These are phyloP conservation scores for Barbarea vulgaris DNA, from an alignment of 345 rosid species.

Conservation along the genomic window DNA sequence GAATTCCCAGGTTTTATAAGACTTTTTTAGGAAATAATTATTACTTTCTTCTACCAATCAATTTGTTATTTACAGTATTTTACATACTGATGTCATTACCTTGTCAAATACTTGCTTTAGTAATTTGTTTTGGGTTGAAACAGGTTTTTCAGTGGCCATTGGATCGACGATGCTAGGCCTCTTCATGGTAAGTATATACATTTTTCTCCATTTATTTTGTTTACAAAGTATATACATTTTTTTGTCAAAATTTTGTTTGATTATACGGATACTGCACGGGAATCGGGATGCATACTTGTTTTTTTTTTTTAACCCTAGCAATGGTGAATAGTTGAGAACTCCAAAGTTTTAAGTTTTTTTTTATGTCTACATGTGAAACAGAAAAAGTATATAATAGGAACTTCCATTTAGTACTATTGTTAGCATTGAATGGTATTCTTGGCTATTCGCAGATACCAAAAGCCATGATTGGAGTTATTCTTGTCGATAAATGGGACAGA, in stretches of 20 bases:
- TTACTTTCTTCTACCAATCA: conserved; percentile 6
- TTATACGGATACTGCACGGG: too few species aligned
- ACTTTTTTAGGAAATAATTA: background rate
- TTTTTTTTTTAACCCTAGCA: too few species aligned
- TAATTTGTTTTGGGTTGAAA: background rate
- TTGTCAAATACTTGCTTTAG: background rate
- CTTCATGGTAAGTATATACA: conserved; percentile 38
- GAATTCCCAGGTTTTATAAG: background rate
- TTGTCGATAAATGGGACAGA: conserved; percentile 56
- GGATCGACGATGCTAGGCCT: conserved; percentile 43
- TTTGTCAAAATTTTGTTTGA: background rate
- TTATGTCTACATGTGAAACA: too few species aligned
- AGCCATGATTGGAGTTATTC: conserved; percentile 31
- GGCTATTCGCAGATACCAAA: conserved; percentile 40
- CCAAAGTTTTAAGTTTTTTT: too few species aligned
- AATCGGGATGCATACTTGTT: too few species aligned
- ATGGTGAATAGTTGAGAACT: too few species aligned
- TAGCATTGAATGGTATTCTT: background rate
- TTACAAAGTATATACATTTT: too few species aligned
- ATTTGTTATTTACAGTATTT: background rate
- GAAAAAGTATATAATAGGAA: background rate
- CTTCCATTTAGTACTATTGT: background rate
- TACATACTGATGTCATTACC: background rate
- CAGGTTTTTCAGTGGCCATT: conserved; percentile 42
- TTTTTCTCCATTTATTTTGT: background rate